Evolutionary conservation across 2,329 filamentous ascomycete genomes (phyloP), one percentile per base, ranked within the genome.

Genomic region (Trichoderma afroharzianum): DNA sequence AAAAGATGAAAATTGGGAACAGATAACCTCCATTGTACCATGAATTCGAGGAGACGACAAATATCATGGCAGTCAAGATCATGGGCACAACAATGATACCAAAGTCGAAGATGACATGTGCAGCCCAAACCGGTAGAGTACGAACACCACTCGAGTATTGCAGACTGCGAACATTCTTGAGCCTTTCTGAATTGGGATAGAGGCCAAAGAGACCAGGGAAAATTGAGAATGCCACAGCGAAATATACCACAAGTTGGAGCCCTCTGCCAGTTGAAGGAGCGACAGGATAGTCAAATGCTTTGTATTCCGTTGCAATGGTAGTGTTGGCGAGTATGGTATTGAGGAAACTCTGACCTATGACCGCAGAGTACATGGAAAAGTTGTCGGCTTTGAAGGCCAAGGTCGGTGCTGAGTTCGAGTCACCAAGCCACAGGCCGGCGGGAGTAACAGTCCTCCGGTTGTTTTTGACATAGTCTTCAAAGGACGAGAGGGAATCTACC

Each of bases 131-230:
- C 2, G 93, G 92, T 3, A 92, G 82, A 2, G 92, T 90, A 24
- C 92, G 86, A 43, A 96, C 93, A 50, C 94, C 94, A 78, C 96
- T 97, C 69, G 92, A 95, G 81, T 95, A 97, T 79, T 97, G 91
- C 33, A 97, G 83, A 8, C 92, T 91, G 64, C 94, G 88, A 47
- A 97, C 92, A 72, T 93, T 91, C 68, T 89, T 85, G 8, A 93
- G 83, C 21, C 93, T 86, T 80, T 97, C 94, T 11, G 92, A 82
- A 5, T 93, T 96, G 1, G 93, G 92, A 78, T 97, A 97, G 8
- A 97, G 83, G 0, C 92, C 88, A 77, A 97, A 95, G 82, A 97
- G 93, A 6, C 91, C 92, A 0, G 94, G 93, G 76, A 91, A 94
- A 1, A 91, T 89, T n/a, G 88, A 85, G 82, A 94, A 90, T 2